A percentile compares a stretch with the other conserved stretches of the same genome.
These are phyloP conservation scores for Haematococcus sp. DNA, from an alignment of 139 green algal genomes.

Conservation along the genomic window DNA sequence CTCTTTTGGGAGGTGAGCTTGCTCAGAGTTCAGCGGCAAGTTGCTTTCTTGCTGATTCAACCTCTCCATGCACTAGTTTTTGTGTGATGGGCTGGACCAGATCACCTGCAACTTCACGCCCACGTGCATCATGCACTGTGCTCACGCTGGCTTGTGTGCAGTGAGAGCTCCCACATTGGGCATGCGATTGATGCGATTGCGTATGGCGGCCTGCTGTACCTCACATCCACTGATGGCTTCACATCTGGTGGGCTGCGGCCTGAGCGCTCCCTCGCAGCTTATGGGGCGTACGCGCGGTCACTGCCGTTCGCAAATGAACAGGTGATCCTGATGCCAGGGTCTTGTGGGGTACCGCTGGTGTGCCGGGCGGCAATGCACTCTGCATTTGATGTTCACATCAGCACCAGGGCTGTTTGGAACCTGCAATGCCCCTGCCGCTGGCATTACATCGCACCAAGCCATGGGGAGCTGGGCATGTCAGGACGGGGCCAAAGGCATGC, in stretches of 20 bases:
- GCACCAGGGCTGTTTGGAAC: too few species aligned
- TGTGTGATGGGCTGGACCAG: background rate
- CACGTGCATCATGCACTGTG: too few species aligned
- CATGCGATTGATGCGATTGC: constrained; percentile 12
- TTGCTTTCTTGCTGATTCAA: background rate
- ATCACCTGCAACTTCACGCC: background rate
- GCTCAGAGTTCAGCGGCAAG: constrained; percentile 22
- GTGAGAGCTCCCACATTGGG: background rate
- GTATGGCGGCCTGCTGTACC: constrained; percentile 64
- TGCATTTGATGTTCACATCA: too few species aligned
- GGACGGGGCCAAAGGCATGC: too few species aligned
- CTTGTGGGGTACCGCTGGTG: too few species aligned
- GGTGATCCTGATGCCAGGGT: constrained; percentile 16
- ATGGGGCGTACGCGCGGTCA: constrained; percentile 42
- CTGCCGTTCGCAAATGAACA: constrained; percentile 51
- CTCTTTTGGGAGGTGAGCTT: constrained; percentile 44
- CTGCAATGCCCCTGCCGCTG: too few species aligned
- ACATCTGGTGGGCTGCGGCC: constrained; percentile 37
- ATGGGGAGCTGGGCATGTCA: too few species aligned
- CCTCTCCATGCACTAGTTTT: background rate
- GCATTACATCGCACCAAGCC: too few species aligned
- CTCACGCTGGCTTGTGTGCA: background rate
- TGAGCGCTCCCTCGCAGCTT: constrained; percentile 38
- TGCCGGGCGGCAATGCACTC: too few species aligned
- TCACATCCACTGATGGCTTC: constrained; percentile 71